Evolutionary conservation across 2,329 filamentous ascomycete species (phyloP).

Genomic region (Periconia sp.): DNA sequence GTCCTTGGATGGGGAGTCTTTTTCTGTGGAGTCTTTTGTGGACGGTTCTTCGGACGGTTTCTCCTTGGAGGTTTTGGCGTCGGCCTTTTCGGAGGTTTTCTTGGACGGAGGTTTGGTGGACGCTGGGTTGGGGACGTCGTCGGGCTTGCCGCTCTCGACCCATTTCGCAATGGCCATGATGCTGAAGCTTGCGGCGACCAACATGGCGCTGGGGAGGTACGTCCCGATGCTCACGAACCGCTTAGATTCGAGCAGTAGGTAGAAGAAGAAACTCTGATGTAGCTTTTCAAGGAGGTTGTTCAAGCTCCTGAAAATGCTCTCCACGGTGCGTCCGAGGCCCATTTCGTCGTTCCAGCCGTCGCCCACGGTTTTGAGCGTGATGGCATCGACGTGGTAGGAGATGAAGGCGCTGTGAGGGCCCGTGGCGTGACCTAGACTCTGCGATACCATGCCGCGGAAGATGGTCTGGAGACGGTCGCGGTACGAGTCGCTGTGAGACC

Average conservation of each 20-base stretch:
- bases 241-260: constrained; percentile 86
- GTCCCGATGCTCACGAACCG: constrained; percentile 98
- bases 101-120: constrained; percentile 19
- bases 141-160: constrained; percentile 72
- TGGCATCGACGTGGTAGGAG: constrained; percentile 94
- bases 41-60: neutral
- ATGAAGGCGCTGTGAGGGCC: constrained; percentile 96
- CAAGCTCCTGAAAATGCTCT: constrained; percentile 87
- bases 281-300: constrained; percentile 97
- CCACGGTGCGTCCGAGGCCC: constrained; percentile 84
- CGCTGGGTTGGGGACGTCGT: constrained; percentile 24
- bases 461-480: constrained; percentile 82
- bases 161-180: constrained; percentile 95
- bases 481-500: constrained; percentile 75
- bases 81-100: constrained; percentile 10
- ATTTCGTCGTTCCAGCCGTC: constrained; percentile 98
- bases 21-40: constrained; percentile 1
- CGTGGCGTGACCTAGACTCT: constrained; percentile 84
- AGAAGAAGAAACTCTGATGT: constrained; percentile 99
- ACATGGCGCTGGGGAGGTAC: constrained; percentile 96
- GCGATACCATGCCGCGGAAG: constrained; percentile 87
- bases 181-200: constrained; percentile 90
- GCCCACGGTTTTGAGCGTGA: constrained; percentile 87
- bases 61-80: constrained; percentile 56
- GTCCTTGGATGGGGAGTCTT: constrained; percentile 14